These are phyloP conservation scores for Alnus rubra DNA, from an alignment of 306 rosid genomes.

Conservation along the genomic window DNA sequence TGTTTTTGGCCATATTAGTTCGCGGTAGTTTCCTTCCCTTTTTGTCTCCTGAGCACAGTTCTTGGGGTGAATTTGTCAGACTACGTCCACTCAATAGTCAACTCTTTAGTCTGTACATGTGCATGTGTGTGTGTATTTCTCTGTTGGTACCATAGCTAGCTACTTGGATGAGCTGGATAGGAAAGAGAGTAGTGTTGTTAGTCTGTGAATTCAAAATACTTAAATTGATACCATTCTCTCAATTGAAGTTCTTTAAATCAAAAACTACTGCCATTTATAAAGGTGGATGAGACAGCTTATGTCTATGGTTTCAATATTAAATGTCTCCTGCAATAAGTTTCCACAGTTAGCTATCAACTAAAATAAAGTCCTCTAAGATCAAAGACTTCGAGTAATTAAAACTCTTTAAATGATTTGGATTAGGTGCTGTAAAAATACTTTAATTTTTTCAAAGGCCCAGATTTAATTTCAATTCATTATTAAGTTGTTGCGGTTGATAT, in stretches of 20 bases:
- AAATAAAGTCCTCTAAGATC: slow-evolving; percentile 2
- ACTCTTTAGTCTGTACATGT: neutral
- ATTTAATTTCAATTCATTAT: neutral
- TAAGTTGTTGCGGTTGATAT: neutral
- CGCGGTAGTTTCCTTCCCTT: neutral
- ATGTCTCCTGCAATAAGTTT: slow-evolving; percentile 23
- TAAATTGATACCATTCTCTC: slow-evolving; percentile 27
- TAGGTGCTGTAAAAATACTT: too few species aligned
- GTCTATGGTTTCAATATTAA: slow-evolving; percentile 22
- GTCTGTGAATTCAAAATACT: slow-evolving; percentile 14
- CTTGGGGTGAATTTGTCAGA: neutral
- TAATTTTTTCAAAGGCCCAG: too few species aligned
- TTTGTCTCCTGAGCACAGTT: neutral
- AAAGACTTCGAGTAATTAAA: neutral
- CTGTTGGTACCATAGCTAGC: neutral
- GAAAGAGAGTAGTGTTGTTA: neutral
- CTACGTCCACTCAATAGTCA: neutral
- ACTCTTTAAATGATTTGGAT: neutral
- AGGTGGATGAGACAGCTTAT: slow-evolving; percentile 4
- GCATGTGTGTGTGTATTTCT: neutral
- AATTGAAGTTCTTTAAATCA: slow-evolving; percentile 25
- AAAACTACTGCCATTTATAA: slow-evolving; percentile 32
- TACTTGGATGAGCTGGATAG: slow-evolving; percentile 1
- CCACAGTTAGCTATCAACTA: slow-evolving; percentile 19
- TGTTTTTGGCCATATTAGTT: neutral